Conservation (phyloP, 2,329 filamentous ascomycete genomes). For the Hymenoscyphus scutula region DNA sequence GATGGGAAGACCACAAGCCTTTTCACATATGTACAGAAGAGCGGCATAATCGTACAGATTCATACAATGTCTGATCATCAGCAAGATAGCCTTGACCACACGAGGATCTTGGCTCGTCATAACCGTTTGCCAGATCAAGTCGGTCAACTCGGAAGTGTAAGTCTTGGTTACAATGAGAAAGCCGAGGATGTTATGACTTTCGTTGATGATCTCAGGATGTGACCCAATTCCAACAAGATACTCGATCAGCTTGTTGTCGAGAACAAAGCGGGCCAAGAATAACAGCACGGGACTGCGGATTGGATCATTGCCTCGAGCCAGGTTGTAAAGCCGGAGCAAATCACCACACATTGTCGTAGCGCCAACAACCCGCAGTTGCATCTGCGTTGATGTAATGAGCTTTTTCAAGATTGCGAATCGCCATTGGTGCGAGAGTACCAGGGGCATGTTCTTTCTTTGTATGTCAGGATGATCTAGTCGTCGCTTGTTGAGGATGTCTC, state of each 20-base stretch:
- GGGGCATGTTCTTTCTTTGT: constrained; percentile 41
- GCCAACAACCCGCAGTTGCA: constrained; percentile 83
- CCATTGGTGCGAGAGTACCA: constrained; percentile 62
- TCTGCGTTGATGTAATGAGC: constrained; percentile 78
- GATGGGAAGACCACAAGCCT: constrained; percentile 64
- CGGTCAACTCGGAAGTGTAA: constrained; percentile 69
- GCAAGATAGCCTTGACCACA: constrained; percentile 75
- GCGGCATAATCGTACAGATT: constrained; percentile 48
- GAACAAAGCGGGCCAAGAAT: constrained; percentile 68
- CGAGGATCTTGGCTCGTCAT: constrained; percentile 78
- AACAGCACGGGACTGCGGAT: constrained; percentile 55
- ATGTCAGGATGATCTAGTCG: constrained; percentile 31
- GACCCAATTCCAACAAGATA: constrained; percentile 90
- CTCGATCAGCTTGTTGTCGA: constrained; percentile 69
- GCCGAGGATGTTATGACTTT: constrained; percentile 79
- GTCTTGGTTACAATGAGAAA: constrained; percentile 79
- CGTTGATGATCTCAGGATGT: constrained; percentile 82
- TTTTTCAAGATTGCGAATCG: constrained; percentile 66
- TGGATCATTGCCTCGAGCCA: constrained; percentile 41
- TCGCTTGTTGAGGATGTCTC: constrained; percentile 24
- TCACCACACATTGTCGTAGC: constrained; percentile 71
- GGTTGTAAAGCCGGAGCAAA: constrained; percentile 65
- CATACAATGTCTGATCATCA: constrained; percentile 55
- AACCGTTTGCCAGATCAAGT: constrained; percentile 81
- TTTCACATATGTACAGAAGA: constrained; percentile 67